Conservation (phyloP, 2,329 filamentous ascomycete genomes). For the Nemania bipapillata region DNA sequence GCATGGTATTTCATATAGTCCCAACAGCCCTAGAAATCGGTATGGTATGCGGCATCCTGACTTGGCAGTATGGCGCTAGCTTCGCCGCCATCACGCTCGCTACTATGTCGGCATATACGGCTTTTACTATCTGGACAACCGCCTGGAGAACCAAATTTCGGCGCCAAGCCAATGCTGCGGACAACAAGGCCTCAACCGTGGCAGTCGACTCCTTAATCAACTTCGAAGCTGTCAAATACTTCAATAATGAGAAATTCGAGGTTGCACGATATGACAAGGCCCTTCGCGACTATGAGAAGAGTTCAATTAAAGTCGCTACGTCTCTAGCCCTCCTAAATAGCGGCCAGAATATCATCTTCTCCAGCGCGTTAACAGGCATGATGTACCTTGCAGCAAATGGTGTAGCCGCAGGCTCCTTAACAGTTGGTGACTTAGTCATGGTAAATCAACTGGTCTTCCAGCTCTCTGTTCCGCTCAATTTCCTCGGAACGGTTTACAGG, state of each 20-base stretch:
- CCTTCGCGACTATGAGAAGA: constrained; percentile 85
- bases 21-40: constrained; percentile 93
- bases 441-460: constrained; percentile 99
- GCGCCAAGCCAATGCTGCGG: constrained; percentile 92
- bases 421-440: constrained; percentile 96
- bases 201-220: constrained; percentile 98
- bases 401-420: constrained; percentile 81
- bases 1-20: constrained; percentile 97
- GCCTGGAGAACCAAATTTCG: constrained; percentile 97
- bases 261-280: constrained; percentile 89
- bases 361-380: constrained; percentile 90
- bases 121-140: constrained; percentile 97
- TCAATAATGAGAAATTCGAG: constrained; percentile 98
- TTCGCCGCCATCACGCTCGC: constrained; percentile 90
- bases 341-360: constrained; percentile 97
- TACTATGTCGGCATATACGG: constrained; percentile 93
- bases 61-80: constrained; percentile 90
- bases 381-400: constrained; percentile 97
- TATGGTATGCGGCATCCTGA: constrained; percentile 95
- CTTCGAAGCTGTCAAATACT: constrained; percentile 99
- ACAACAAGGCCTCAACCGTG: constrained; percentile 94
- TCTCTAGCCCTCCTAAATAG: constrained; percentile 92
- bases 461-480: constrained; percentile 95
- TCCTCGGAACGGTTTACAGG: constrained; percentile 96
- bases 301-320: constrained; percentile 95